Evolutionary conservation across 192 early-diverging fungal species (phyloP), one percentile per base, ranked within the genome.

Genomic region (Coemansia sp.): DNA sequence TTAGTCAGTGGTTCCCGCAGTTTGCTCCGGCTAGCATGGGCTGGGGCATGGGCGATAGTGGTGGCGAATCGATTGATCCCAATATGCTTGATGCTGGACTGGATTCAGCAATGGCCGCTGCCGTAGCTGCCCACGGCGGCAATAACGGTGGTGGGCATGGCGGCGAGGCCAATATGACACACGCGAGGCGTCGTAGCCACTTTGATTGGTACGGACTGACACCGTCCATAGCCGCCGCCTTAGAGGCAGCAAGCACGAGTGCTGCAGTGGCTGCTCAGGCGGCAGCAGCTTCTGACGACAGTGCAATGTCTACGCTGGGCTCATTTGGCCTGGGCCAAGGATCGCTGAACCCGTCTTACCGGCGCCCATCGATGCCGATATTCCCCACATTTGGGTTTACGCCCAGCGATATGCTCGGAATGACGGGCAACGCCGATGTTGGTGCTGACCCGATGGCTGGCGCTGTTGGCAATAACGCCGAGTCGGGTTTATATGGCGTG

Each of bases 191-290:
- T 3, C 73, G 79, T 16, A 81, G 79, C 64, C 79, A 81, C 63
- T 71, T 72, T 39, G 79, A 81, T 67, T 81, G 79, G 79, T 81
- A 73, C 63, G 79, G 79, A 0, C 61, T 81, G 61, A 81, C 79
- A 11, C 79, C 79, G 20, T 81, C 79, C 34, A 48, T 81, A 23
- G 69, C 67, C 0, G 79, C 79, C 0, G 69, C 74, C 16, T 64
- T 81, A 6, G 73, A 75, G 10, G 73, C 67, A 1, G 78, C 78
- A 14, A 56, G 59, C 69, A 63, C 65, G 23, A 62, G 67, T 0
- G 66, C 69, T 2, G 69, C 65, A 10, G 63, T 51, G 2, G 67
- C 56, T 3, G 75, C 69, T 0, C 62, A 63, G 35, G 65, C 53
- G 21, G 60, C 61, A 11, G 38, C 55, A 7, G 21, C 37, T 0